phyloP scores from a whole-genome alignment of 208 protist species.

The Leishmania mexicana region DNA sequence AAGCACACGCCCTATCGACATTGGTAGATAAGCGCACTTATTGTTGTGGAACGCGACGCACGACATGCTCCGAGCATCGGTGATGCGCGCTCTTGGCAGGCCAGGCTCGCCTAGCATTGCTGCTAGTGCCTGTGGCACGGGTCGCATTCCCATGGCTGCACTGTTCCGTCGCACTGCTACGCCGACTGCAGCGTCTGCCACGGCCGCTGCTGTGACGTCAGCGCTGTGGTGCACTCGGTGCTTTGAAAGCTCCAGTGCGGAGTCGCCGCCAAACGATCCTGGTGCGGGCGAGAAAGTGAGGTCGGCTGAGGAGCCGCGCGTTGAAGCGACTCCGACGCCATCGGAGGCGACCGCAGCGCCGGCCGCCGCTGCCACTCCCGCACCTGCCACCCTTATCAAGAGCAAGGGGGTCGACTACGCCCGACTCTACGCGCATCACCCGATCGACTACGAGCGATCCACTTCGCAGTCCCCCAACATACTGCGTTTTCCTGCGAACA shows the following conservation, averaged over 20 bases:
- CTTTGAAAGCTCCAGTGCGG: conserved; percentile 1
- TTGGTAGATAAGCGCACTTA: neutral
- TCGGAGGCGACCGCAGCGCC: neutral
- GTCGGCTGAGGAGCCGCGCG: neutral
- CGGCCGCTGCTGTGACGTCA: neutral
- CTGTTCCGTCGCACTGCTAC: neutral
- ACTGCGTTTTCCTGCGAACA: conserved; percentile 53
- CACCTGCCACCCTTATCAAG: neutral
- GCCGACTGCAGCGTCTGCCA: neutral
- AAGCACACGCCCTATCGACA: neutral
- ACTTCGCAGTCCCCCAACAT: conserved; percentile 39
- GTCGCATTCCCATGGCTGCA: neutral
- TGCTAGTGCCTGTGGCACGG: neutral
- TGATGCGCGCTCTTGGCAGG: neutral
- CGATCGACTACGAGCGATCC: conserved; percentile 48
- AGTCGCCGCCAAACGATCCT: neutral
- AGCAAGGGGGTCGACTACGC: conserved; percentile 17
- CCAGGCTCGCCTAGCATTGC: neutral
- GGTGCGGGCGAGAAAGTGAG: neutral
- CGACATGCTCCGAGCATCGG: conserved; percentile 1
- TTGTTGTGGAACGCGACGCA: neutral
- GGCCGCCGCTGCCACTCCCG: neutral
- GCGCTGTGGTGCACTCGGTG: conserved; percentile 1
- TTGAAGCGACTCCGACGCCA: neutral
- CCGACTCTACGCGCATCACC: conserved; percentile 44